Base-by-base conservation (phyloP, 2,329 filamentous ascomycete species). In the Monosporascus sp. region DNA sequence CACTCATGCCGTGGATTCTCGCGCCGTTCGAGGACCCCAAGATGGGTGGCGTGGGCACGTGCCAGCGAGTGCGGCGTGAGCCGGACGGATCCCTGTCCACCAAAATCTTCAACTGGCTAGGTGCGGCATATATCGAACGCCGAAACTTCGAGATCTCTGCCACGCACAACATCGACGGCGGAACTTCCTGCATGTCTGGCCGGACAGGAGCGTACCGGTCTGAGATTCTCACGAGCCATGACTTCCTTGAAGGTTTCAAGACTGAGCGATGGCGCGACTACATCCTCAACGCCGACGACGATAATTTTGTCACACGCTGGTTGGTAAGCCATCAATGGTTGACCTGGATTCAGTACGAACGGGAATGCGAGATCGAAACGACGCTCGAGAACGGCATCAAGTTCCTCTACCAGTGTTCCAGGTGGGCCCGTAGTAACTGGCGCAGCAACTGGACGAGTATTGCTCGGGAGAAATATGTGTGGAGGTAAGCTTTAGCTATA, bases 371-470 rank as follows among this genome's bases (percentile, higher is more conserved):
- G 72, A 87, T 97, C 55, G 86, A 94, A 74, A 97, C 93, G 25
- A 97, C 92, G 3, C 79, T 97, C 41, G 93, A 97, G 71, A 89
- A 93, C 68, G 88, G 92, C 67, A 77, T 81, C 52, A 95, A 92
- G 66, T 97, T 96, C 67, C 76, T 97, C 58, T 93, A 90, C 68
- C 93, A 97, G 72, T 97, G 93, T 72, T 84, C 93, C 47, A 83
- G 93, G 47, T 97, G 93, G 93, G 91, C 94, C 44, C 85, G 93
- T 65, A 97, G 92, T 78, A 97, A 97, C 73, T 97, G 93, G 93
- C 82, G 93, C 67, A 96, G 91, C 76, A 97, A 97, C 71, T 86
- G 90, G 72, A 97, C 90, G 50, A 97, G 90, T 70, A 79, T 97
- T 66, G 81, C 93, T 59, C 83, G 83, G 58, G 93, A 97, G 73